Evolutionary conservation across 169 alveolate species (phyloP).

Genomic region (Amoebophrya sp.): DNA sequence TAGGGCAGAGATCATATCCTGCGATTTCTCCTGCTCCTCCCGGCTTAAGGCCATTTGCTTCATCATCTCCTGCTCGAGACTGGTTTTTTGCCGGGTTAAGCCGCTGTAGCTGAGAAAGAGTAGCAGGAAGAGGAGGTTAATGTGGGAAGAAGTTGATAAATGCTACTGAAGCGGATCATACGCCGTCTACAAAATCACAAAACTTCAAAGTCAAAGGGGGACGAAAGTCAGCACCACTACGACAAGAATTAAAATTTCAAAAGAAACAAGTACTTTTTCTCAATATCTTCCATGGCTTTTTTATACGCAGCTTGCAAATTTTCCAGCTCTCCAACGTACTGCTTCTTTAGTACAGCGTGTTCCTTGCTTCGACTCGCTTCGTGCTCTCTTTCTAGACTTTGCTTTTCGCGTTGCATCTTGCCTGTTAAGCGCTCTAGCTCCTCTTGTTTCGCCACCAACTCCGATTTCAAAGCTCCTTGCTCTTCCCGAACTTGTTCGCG

Average conservation of each 20-base stretch:
- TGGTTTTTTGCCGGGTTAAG: neutral
- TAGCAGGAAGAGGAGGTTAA: neutral
- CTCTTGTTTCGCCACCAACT: too few species aligned
- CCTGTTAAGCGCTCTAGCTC: too few species aligned
- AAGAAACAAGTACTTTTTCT: neutral
- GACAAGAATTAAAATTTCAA: neutral
- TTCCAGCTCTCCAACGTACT: neutral
- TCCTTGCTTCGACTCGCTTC: neutral
- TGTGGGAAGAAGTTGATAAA: neutral
- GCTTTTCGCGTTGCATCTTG: neutral
- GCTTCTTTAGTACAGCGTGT: neutral
- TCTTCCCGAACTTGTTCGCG: too few species aligned
- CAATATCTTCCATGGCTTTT: neutral
- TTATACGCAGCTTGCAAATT: neutral
- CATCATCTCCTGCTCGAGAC: neutral
- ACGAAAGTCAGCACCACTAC: neutral
- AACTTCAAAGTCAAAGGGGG: too few species aligned
- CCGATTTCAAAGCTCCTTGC: too few species aligned
- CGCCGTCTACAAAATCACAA: too few species aligned
- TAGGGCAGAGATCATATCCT: neutral
- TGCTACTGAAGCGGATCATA: too few species aligned
- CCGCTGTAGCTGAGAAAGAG: neutral
- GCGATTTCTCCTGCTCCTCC: neutral
- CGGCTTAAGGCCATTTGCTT: neutral
- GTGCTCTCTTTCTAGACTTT: neutral